phyloP scores from a whole-genome alignment of 306 rosid genomes.

The Arachis stenosperma region DNA sequence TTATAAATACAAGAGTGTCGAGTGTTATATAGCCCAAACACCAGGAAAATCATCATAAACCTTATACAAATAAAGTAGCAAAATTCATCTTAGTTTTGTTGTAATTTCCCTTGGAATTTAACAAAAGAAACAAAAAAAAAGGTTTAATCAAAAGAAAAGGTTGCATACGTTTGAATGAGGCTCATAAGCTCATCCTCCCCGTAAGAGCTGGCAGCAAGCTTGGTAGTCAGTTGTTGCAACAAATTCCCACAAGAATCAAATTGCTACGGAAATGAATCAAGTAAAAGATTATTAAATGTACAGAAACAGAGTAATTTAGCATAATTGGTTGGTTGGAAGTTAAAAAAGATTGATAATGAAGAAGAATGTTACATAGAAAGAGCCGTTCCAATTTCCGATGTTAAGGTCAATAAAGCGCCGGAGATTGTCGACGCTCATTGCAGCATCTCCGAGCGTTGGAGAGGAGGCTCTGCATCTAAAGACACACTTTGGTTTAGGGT shows the following conservation, averaged over 20 bases:
- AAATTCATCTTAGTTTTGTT: not conserved
- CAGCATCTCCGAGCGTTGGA: constrained; percentile 48
- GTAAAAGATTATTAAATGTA: too few species aligned
- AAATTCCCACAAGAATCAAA: constrained; percentile 80
- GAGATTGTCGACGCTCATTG: constrained; percentile 79
- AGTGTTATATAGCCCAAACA: too few species aligned
- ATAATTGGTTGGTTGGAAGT: too few species aligned
- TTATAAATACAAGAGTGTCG: too few species aligned
- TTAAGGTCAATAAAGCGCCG: constrained; percentile 64
- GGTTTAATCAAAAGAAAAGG: not conserved
- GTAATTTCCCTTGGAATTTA: not conserved
- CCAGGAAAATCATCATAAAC: too few species aligned
- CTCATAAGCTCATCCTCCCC: constrained; percentile 95
- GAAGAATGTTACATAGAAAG: constrained; percentile 63
- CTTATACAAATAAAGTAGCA: not conserved
- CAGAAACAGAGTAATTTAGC: too few species aligned
- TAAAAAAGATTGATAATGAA: constrained; percentile 1
- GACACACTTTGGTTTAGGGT: constrained; percentile 7
- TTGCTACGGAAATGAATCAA: constrained; percentile 55
- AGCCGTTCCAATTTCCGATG: constrained; percentile 86
- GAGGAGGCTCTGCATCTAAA: constrained; percentile 55
- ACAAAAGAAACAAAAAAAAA: not conserved
- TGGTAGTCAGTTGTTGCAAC: constrained; percentile 74
- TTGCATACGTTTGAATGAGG: constrained; percentile 87
- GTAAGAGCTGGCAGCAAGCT: constrained; percentile 85